Base-by-base conservation (phyloP, 2,329 filamentous ascomycete species). In the Gnomoniopsis sp. region DNA sequence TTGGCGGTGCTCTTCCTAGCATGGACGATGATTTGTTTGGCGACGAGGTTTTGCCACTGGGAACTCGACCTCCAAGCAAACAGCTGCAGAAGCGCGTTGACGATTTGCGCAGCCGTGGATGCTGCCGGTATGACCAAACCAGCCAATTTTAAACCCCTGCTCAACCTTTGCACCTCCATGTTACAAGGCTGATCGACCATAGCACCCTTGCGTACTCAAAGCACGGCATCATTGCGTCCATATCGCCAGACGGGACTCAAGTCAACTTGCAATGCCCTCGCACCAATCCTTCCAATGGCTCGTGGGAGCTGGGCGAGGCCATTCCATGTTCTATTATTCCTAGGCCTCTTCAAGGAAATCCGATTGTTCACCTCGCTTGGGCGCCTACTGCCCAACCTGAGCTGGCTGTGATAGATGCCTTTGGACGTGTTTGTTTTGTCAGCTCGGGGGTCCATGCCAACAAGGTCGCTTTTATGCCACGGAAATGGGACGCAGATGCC, bases 191-290 rank as follows among this genome's bases (percentile, higher is more conserved):
- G 61, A 65, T 57, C 43, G 33, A 50, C 49, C 65, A 41, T 19
- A 96, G 92, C 70, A 86, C 85, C 64, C 83, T 97, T 55, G 87
- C 89, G 33, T 98, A 93, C 93, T 96, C 93, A 12, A 92, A 88
- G 67, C 84, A 86, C 61, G 93, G 93, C 47, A 91, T 88, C 60
- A 90, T 98, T 65, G 93, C 93, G 30, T 88, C 88, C 55, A 88
- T 98, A 64, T 84, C 87, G 21, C 76, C 84, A 17, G 88, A 93
- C 72, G 89, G 90, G 30, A 81, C 82, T 50, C 81, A 79, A 15
- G 77, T 97, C 54, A 86, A 89, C 68, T 79, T 96, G 49, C 86
- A 88, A 60, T 88, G 90, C 69, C 79, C 96, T 53, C 82, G 85
- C 36, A 87, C 88, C 67, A 80, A 87, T 64, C 81, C 86, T 1